A percentile compares a stretch with the other conserved stretches of the same genome.
Conservation (phyloP, 768 basidiomycete species). For the Boletus vermiculosoides region DNA sequence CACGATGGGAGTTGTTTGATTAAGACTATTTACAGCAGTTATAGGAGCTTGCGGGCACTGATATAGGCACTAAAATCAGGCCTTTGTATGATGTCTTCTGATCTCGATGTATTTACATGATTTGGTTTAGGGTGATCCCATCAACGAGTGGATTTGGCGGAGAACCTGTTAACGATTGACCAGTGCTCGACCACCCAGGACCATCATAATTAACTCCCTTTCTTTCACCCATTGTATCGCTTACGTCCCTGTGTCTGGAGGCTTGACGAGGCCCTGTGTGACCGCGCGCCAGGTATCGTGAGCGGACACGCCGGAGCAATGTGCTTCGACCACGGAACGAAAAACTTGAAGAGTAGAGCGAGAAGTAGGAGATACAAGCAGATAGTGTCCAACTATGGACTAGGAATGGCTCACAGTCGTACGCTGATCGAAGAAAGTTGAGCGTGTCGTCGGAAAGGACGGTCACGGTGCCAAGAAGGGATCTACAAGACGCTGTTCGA, state of each 20-base stretch:
- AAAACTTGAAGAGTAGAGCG: not conserved
- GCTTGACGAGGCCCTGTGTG: conserved; percentile 76
- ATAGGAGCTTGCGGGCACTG: no score
- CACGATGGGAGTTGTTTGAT: no score
- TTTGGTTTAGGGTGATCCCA: no score
- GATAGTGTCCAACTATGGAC: not conserved
- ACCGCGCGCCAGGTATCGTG: conserved; percentile 79
- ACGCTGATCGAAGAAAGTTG: conserved; percentile 60
- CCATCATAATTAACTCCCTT: no score
- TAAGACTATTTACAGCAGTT: no score
- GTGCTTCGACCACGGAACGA: not conserved
- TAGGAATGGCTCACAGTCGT: conserved; percentile 69
- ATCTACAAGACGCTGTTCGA: conserved; percentile 52
- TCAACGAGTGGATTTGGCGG: no score
- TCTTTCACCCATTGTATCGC: no score
- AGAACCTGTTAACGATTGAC: no score
- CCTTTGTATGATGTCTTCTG: no score
- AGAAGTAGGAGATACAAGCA: not conserved
- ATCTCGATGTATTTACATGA: no score
- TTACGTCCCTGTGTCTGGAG: conserved; percentile 82
- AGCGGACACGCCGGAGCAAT: conserved; percentile 49
- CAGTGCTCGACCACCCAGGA: no score
- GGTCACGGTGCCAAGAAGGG: conserved; percentile 37
- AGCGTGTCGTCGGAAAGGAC: conserved; percentile 76
- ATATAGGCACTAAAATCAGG: no score